phyloP scores from a whole-genome alignment of 495 filamentous ascomycete genomes.

The Lasiosphaeris hirsuta region DNA sequence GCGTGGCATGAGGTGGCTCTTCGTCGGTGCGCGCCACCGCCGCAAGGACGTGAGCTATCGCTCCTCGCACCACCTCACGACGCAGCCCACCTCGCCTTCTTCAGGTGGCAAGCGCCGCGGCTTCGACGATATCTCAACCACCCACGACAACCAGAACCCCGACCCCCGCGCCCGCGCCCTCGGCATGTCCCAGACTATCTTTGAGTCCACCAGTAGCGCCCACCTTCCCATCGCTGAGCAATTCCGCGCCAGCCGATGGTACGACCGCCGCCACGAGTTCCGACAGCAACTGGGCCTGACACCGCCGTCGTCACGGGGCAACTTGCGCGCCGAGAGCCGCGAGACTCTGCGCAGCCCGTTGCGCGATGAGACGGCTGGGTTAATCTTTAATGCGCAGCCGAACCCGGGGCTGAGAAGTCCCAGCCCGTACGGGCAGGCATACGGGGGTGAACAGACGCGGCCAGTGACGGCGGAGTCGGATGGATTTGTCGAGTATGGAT shows the following conservation, averaged over 20 bases:
- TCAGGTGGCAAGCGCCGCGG: constrained; percentile 13
- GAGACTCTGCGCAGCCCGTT: constrained; percentile 9
- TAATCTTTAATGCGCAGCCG: constrained; percentile 48
- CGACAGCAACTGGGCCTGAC: constrained; percentile 28
- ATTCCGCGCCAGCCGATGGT: constrained; percentile 36
- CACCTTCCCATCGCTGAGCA: constrained; percentile 42
- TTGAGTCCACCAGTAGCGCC: constrained; percentile 30
- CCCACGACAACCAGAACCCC: constrained; percentile 11
- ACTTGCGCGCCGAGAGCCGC: constrained; percentile 32
- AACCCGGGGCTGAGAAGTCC: constrained; percentile 27
- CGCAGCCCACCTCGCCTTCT: constrained; percentile 33
- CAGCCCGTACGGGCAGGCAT: background rate
- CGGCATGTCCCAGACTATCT: constrained; percentile 25
- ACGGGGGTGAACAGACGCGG: no score
- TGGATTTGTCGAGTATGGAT: no score
- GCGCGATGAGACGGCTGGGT: constrained; percentile 42
- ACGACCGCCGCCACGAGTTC: constrained; percentile 12
- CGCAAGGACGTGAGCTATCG: constrained; percentile 45
- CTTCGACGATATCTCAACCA: constrained; percentile 14
- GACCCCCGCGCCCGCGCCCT: constrained; percentile 8
- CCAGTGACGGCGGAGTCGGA: no score
- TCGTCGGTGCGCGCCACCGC: constrained; percentile 62
- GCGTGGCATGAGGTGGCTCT: constrained; percentile 75
- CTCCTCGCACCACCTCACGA: constrained; percentile 19
- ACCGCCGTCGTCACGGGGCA: constrained; percentile 25